phyloP scores from a whole-genome alignment of 805 yeast species.

The Teunomyces barrocoloradensis region DNA sequence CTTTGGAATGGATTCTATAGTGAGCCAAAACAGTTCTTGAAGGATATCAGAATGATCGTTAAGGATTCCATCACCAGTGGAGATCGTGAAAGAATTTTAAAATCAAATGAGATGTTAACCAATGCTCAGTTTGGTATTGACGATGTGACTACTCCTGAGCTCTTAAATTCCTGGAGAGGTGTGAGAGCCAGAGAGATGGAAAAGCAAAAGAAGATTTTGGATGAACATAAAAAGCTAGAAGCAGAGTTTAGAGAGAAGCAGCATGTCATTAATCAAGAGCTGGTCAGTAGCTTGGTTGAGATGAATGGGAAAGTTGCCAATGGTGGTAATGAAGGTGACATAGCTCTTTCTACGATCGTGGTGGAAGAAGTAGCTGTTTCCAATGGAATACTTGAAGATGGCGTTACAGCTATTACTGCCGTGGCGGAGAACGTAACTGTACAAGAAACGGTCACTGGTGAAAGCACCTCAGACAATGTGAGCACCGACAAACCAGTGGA shows the following conservation, averaged over 20 bases:
- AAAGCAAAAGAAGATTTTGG: slow-evolving; percentile 46
- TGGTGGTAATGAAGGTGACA: not conserved
- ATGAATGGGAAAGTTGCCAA: not conserved
- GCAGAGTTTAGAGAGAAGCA: slow-evolving; percentile 16
- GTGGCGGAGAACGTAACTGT: no score
- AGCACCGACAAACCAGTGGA: no score
- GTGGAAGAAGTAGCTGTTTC: not conserved
- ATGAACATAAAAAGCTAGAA: slow-evolving; percentile 30
- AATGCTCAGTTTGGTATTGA: slow-evolving; percentile 95
- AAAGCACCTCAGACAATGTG: no score
- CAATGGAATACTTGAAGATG: no score
- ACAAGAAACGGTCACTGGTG: no score
- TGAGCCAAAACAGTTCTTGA: slow-evolving; percentile 86
- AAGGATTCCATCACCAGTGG: slow-evolving; percentile 70
- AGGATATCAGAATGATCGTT: slow-evolving; percentile 81
- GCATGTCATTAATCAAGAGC: not conserved
- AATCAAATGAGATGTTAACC: slow-evolving; percentile 93
- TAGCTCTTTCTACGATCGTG: not conserved
- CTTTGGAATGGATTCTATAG: slow-evolving; percentile 95
- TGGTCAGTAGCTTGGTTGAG: not conserved
- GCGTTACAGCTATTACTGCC: no score
- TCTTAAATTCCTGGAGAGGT: slow-evolving; percentile 72
- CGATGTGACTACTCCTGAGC: slow-evolving; percentile 73
- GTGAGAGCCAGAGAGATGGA: slow-evolving; percentile 63
- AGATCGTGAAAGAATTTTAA: slow-evolving; percentile 77